A percentile compares a stretch with the other conserved stretches of the same genome.
phyloP scores from a whole-genome alignment of 2,329 filamentous ascomycete genomes.

The Trichothecium sympodiale region DNA sequence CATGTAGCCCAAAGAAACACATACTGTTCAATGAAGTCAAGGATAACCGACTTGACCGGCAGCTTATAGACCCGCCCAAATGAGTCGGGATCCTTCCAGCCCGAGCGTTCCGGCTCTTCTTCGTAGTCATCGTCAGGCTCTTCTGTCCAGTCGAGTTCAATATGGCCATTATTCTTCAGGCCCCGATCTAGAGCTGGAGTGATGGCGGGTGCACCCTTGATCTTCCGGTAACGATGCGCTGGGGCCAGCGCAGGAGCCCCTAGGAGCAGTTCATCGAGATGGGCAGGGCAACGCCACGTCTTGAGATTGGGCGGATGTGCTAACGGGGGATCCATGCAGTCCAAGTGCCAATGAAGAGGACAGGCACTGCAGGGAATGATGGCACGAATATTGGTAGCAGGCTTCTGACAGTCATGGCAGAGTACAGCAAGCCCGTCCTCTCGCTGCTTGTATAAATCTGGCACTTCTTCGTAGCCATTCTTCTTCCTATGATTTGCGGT shows the following conservation, averaged over 20 bases:
- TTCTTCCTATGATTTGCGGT: conserved; percentile 29
- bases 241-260: conserved; percentile 47
- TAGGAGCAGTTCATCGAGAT: conserved; percentile 65
- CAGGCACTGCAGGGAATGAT: conserved; percentile 85
- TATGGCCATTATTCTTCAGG: conserved; percentile 57
- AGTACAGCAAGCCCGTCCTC: conserved; percentile 70
- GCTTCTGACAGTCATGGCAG: conserved; percentile 64
- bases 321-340: conserved; percentile 79
- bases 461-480: conserved; percentile 46
- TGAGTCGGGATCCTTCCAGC: conserved; percentile 46
- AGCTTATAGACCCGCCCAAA: conserved; percentile 58
- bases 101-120: conserved; percentile 20
- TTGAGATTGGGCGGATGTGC: conserved; percentile 65
- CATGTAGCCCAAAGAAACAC: conserved; percentile 12
- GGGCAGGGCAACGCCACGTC: conserved; percentile 82
- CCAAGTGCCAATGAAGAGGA: conserved; percentile 75
- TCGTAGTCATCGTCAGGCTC: conserved; percentile 43
- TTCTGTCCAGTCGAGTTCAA: conserved; percentile 55
- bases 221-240: conserved; percentile 49
- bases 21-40: conserved; percentile 61
- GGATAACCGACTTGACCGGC: conserved; percentile 51
- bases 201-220: conserved; percentile 43
- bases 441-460: conserved; percentile 57
- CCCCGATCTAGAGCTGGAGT: conserved; percentile 49
- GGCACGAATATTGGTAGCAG: conserved; percentile 47